phyloP scores from a whole-genome alignment of 139 green algal species.

The Spirogloea muscicola region DNA sequence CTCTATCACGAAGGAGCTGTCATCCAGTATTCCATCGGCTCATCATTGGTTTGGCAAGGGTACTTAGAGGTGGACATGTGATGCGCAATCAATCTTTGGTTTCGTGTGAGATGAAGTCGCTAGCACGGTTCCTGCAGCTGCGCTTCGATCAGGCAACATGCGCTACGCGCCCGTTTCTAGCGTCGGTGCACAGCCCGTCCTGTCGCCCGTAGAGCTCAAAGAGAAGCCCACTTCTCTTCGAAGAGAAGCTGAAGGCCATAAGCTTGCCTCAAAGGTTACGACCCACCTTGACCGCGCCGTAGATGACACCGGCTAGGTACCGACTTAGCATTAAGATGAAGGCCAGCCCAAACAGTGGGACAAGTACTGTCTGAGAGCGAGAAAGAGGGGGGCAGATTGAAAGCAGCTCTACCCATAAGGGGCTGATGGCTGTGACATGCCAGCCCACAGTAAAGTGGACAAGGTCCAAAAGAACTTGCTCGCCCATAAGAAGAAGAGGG shows the following conservation, averaged over 20 bases:
- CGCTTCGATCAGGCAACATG: conserved; percentile 5
- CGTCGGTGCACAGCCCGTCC: conserved; percentile 10
- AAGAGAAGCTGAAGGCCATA: too few species aligned
- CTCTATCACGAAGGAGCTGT: too few species aligned
- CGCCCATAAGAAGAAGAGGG: too few species aligned
- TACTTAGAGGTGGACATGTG: too few species aligned
- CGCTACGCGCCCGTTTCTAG: neutral
- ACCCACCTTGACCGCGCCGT: neutral
- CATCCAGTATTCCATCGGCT: too few species aligned
- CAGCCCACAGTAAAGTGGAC: neutral
- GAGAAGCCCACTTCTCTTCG: too few species aligned
- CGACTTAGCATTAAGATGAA: too few species aligned
- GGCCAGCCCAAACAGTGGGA: too few species aligned
- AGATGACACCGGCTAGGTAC: neutral
- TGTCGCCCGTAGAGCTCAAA: too few species aligned
- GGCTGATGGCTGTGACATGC: neutral
- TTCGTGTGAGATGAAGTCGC: conserved; percentile 23
- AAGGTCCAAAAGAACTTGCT: neutral
- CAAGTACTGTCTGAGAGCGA: neutral
- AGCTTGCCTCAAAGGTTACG: conserved; percentile 14
- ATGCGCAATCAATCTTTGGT: conserved; percentile 1
- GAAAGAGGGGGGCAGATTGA: neutral
- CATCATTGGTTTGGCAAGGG: too few species aligned
- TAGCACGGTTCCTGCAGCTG: neutral
- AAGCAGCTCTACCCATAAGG: neutral